Evolutionary conservation across 768 basidiomycete species (phyloP).

Genomic region (Pisolithus tinctorius): DNA sequence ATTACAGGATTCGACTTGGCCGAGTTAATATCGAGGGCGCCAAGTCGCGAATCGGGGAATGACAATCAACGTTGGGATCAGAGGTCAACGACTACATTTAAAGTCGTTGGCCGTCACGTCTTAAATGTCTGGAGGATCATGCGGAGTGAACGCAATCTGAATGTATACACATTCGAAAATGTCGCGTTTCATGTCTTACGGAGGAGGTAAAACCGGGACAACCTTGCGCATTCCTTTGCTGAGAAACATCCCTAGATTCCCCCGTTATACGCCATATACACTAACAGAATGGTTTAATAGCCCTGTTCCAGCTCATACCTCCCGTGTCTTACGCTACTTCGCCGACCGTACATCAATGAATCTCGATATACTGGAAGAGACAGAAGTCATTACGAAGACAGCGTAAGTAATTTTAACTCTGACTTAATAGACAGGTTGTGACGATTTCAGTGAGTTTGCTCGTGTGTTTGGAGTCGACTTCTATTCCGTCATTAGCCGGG

Average conservation of each 20-base stretch:
- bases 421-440: not conserved
- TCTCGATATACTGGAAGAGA: slow-evolving; percentile 73
- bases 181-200: slow-evolving; percentile 76
- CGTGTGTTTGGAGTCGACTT: slow-evolving; percentile 97
- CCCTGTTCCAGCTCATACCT: slow-evolving; percentile 45
- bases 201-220: slow-evolving; percentile 43
- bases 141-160: slow-evolving; percentile 73
- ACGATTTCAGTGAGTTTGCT: slow-evolving; percentile 75
- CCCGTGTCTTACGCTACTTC: slow-evolving; percentile 56
- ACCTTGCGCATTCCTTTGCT: not conserved
- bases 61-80: slow-evolving; percentile 64
- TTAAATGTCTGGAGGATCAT: slow-evolving; percentile 92
- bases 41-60: slow-evolving; percentile 29
- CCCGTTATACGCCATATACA: slow-evolving; percentile 58
- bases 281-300: slow-evolving; percentile 68
- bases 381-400: slow-evolving; percentile 82
- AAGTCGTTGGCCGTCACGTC: slow-evolving; percentile 82
- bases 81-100: slow-evolving; percentile 74
- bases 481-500: slow-evolving; percentile 88
- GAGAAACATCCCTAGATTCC: slow-evolving; percentile 45
- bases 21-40: slow-evolving; percentile 73
- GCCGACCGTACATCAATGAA: slow-evolving; percentile 57
- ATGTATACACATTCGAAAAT: slow-evolving; percentile 85
- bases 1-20: slow-evolving; percentile 62
- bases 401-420: slow-evolving; percentile 45